Conservation (phyloP, 2,329 filamentous ascomycete species). For the Rutstroemia sp. region DNA sequence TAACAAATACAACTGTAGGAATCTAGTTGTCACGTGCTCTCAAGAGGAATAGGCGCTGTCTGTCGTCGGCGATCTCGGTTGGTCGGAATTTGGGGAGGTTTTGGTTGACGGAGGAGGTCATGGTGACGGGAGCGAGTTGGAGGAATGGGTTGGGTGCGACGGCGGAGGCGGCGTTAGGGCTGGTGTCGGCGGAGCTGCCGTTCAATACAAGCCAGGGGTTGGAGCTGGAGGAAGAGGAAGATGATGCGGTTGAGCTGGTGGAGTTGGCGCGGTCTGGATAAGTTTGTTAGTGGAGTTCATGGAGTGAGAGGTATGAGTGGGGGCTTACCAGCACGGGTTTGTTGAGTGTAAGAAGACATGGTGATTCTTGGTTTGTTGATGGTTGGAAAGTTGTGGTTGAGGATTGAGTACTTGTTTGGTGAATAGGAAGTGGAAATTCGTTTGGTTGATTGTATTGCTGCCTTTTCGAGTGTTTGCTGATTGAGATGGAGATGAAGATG, state of each 20-base stretch:
- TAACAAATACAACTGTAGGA: not conserved
- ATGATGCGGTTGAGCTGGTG: not conserved
- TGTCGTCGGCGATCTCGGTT: slow-evolving; percentile 1
- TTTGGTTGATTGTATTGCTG: not conserved
- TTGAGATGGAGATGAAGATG: not conserved
- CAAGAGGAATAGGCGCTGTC: slow-evolving; percentile 7
- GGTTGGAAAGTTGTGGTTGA: not conserved
- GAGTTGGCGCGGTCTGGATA: slow-evolving; percentile 3
- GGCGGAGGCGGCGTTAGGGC: not conserved
- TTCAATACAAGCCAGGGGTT: slow-evolving; percentile 7
- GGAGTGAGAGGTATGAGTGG: not conserved
- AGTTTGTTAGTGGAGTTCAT: not conserved
- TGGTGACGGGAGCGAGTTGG: slow-evolving; percentile 4
- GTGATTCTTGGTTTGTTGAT: not conserved
- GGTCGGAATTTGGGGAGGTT: not conserved
- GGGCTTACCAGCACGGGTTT: slow-evolving; percentile 5
- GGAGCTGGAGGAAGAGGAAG: not conserved
- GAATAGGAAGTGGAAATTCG: not conserved
- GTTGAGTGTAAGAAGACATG: slow-evolving; percentile 5
- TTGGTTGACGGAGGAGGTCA: not conserved
- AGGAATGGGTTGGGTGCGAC: slow-evolving; percentile 1
- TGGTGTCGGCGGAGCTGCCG: not conserved
- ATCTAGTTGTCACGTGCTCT: slow-evolving; percentile 6
- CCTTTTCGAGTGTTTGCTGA: not conserved
- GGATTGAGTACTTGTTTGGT: not conserved